A percentile compares a stretch with the other conserved stretches of the same genome.
phyloP scores from a whole-genome alignment of 2,329 filamentous ascomycete genomes.

The Daldinia sp. region DNA sequence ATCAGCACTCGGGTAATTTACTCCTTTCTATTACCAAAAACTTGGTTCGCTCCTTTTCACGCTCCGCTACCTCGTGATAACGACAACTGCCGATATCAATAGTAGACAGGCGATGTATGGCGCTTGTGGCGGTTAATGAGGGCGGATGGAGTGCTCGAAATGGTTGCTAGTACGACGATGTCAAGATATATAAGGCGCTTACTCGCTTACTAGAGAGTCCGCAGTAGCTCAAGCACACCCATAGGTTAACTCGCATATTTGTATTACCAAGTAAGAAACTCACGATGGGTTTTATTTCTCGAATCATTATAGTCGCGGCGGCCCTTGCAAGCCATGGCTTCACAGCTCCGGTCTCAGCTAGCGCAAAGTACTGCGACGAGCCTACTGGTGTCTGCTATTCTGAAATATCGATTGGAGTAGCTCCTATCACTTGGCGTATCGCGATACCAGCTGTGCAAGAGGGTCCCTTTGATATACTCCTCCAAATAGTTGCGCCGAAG shows the following conservation, averaged over 20 bases:
- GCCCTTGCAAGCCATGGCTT: slow-evolving; percentile 19
- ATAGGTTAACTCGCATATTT: slow-evolving; percentile 1
- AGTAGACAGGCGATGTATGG: slow-evolving; percentile 16
- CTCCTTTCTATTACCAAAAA: slow-evolving; percentile 29
- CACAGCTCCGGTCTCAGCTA: slow-evolving; percentile 13
- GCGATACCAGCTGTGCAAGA: slow-evolving; percentile 39
- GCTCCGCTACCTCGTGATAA: slow-evolving; percentile 16
- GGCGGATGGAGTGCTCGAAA: not conserved
- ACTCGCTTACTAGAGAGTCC: slow-evolving; percentile 14
- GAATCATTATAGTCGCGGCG: slow-evolving; percentile 20
- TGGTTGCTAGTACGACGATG: not conserved
- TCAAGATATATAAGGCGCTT: slow-evolving; percentile 26
- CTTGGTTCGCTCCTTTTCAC: slow-evolving; percentile 31
- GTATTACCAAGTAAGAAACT: slow-evolving; percentile 10
- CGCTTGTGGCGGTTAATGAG: slow-evolving; percentile 25
- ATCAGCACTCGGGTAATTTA: slow-evolving; percentile 34
- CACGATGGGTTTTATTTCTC: slow-evolving; percentile 34
- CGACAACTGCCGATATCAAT: slow-evolving; percentile 32
- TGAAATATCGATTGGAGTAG: slow-evolving; percentile 36
- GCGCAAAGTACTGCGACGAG: slow-evolving; percentile 38
- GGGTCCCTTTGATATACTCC: slow-evolving; percentile 42
- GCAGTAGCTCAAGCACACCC: slow-evolving; percentile 7
- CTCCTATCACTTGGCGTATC: slow-evolving; percentile 36
- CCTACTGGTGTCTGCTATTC: slow-evolving; percentile 40
- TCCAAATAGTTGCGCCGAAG: slow-evolving; percentile 43